A percentile compares a stretch with the other conserved stretches of the same genome.
Evolutionary conservation across 108 stramenopile genomes (phyloP).

Genomic region (Mediolabrus comicus): DNA sequence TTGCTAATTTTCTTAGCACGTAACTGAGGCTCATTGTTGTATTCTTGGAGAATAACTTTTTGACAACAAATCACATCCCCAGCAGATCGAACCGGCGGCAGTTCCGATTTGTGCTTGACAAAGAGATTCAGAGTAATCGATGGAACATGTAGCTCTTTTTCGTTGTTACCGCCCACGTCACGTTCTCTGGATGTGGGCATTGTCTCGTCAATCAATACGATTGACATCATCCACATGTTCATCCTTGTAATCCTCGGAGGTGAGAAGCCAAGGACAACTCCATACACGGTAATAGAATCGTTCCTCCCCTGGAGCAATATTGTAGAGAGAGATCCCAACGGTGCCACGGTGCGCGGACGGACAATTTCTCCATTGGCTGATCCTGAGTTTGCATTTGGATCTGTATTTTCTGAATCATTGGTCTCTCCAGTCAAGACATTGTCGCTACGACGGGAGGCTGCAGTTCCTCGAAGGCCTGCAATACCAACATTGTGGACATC

Average conservation of each 20-base stretch:
- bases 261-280: slow-evolving; percentile 61
- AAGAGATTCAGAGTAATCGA: slow-evolving; percentile 59
- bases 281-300: slow-evolving; percentile 51
- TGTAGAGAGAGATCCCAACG: slow-evolving; percentile 6
- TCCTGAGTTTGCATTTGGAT: not conserved
- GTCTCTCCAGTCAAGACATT: not conserved
- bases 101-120: slow-evolving; percentile 37
- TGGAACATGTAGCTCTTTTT: slow-evolving; percentile 35
- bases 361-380: not conserved
- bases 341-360: slow-evolving; percentile 9
- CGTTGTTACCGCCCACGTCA: not conserved
- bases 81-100: slow-evolving; percentile 58
- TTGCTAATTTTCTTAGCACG: slow-evolving; percentile 15
- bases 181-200: slow-evolving; percentile 22
- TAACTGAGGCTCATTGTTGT: slow-evolving; percentile 36
- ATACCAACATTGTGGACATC: not conserved
- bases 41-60: slow-evolving; percentile 31
- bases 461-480: not conserved
- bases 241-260: slow-evolving; percentile 53
- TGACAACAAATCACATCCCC: slow-evolving; percentile 59
- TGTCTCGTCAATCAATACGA: slow-evolving; percentile 67
- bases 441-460: not conserved
- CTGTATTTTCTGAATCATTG: not conserved
- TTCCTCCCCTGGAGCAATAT: slow-evolving; percentile 14
- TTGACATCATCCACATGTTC: slow-evolving; percentile 67